phyloP scores from a whole-genome alignment of 2,329 filamentous ascomycete species.

The Apiospora malaysiana region DNA sequence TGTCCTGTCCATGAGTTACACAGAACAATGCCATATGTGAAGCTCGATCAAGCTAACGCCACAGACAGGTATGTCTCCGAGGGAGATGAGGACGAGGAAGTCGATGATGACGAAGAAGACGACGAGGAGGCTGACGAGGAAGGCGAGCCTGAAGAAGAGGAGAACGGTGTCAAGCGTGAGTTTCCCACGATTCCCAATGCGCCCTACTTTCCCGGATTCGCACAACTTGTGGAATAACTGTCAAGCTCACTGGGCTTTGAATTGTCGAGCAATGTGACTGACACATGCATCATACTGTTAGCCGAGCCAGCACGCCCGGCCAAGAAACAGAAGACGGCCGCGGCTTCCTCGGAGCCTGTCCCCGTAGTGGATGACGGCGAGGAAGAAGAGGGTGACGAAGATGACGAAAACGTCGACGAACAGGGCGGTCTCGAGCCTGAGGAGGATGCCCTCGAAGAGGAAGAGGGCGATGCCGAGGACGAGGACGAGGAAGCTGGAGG shows the following conservation, averaged over 20 bases:
- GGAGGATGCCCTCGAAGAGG: conserved; percentile 30
- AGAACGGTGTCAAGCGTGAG: conserved; percentile 41
- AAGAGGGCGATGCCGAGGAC: conserved; percentile 32
- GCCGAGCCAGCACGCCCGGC: conserved; percentile 37
- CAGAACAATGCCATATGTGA: conserved; percentile 10
- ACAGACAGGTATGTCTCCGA: conserved; percentile 36
- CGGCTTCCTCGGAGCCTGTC: conserved; percentile 30
- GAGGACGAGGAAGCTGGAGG: conserved; percentile 30
- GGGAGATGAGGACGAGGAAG: conserved; percentile 39
- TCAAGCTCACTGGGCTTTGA: neutral
- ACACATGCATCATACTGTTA: neutral
- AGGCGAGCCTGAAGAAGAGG: conserved; percentile 35
- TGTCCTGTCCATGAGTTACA: neutral
- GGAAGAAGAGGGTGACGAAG: conserved; percentile 36
- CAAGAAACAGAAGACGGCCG: conserved; percentile 40
- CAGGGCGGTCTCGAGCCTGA: conserved; percentile 32
- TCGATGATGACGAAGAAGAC: conserved; percentile 38
- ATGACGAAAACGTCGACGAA: conserved; percentile 34
- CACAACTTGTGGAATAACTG: neutral
- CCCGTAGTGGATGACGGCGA: conserved; percentile 34
- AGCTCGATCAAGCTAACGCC: conserved; percentile 26
- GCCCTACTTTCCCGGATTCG: neutral
- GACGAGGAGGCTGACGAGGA: conserved; percentile 35
- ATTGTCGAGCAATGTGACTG: neutral
- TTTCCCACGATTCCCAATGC: conserved; percentile 3